Conservation (phyloP, 306 rosid genomes). For the Dryas drummondii region DNA sequence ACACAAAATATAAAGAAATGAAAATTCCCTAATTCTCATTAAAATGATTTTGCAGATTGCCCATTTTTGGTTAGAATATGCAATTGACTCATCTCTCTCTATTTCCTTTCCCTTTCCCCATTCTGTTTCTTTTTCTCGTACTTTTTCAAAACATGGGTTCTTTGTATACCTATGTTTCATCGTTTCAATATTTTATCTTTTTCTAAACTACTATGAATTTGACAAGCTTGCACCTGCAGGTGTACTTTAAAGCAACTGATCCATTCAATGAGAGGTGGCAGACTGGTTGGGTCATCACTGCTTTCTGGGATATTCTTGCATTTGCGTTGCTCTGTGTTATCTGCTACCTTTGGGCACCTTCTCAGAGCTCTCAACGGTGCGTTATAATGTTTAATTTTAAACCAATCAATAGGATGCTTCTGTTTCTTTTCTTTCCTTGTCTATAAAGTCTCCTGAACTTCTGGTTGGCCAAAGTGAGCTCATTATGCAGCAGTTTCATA, state of each 20-base stretch:
- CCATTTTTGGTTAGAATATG: too few species aligned
- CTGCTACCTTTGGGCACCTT: slow-evolving; percentile 97
- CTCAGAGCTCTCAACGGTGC: slow-evolving; percentile 95
- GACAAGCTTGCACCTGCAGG: slow-evolving; percentile 43
- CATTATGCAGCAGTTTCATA: neutral
- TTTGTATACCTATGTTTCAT: neutral
- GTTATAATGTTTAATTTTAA: slow-evolving; percentile 1
- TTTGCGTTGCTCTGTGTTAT: slow-evolving; percentile 78
- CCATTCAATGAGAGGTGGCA: slow-evolving; percentile 97
- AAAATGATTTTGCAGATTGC: too few species aligned
- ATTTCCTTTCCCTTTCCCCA: slow-evolving; percentile 13
- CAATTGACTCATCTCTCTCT: neutral
- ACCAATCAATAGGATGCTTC: slow-evolving; percentile 5
- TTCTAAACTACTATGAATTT: slow-evolving; percentile 10
- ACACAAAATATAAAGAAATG: too few species aligned
- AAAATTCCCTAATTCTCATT: too few species aligned
- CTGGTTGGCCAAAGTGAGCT: neutral
- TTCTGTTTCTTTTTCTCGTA: neutral
- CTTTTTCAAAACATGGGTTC: neutral
- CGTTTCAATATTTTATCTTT: neutral
- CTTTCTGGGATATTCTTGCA: slow-evolving; percentile 91
- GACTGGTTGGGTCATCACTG: slow-evolving; percentile 95
- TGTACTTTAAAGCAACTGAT: slow-evolving; percentile 95
- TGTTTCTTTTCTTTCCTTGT: neutral
- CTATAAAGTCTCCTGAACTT: neutral